phyloP scores from a whole-genome alignment of 805 yeast genomes.

The Kodamaea jinghongensis region DNA sequence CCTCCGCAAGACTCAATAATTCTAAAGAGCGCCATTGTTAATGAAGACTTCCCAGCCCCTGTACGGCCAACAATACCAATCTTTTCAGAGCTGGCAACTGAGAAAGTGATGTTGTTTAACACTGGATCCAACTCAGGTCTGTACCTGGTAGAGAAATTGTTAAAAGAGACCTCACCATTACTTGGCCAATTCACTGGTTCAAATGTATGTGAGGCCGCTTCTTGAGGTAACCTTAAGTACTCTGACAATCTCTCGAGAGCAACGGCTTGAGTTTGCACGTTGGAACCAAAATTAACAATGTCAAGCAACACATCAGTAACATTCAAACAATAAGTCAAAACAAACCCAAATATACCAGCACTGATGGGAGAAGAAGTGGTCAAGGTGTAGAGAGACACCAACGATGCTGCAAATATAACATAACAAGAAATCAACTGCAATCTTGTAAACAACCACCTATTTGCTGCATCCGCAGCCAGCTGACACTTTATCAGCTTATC shows the following conservation, averaged over 20 bases:
- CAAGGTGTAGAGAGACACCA: slow-evolving; percentile 26
- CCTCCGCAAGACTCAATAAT: slow-evolving; percentile 27
- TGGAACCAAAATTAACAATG: slow-evolving; percentile 34
- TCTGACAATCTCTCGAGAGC: slow-evolving; percentile 38
- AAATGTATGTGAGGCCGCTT: slow-evolving; percentile 42
- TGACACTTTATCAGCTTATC: slow-evolving; percentile 22
- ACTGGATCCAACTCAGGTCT: slow-evolving; percentile 26
- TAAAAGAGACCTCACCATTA: slow-evolving; percentile 21
- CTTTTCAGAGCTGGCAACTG: slow-evolving; percentile 23
- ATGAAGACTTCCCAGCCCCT: slow-evolving; percentile 30
- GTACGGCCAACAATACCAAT: slow-evolving; percentile 31
- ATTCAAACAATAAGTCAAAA: slow-evolving; percentile 35
- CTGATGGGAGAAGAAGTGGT: slow-evolving; percentile 21
- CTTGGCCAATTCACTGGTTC: slow-evolving; percentile 47
- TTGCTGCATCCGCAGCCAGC: slow-evolving; percentile 21
- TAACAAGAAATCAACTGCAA: slow-evolving; percentile 35
- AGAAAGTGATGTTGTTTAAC: slow-evolving; percentile 21
- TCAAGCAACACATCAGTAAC: slow-evolving; percentile 30
- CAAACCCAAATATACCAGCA: slow-evolving; percentile 37
- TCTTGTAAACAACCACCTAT: slow-evolving; percentile 39
- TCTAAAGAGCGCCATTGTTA: slow-evolving; percentile 28
- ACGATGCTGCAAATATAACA: slow-evolving; percentile 28
- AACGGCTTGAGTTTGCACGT: slow-evolving; percentile 32
- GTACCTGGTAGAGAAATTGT: slow-evolving; percentile 24
- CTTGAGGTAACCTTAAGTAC: slow-evolving; percentile 42